Evolutionary conservation across 1,284 basidiomycete genomes (phyloP).

Genomic region (Ustilago cynodontis): DNA sequence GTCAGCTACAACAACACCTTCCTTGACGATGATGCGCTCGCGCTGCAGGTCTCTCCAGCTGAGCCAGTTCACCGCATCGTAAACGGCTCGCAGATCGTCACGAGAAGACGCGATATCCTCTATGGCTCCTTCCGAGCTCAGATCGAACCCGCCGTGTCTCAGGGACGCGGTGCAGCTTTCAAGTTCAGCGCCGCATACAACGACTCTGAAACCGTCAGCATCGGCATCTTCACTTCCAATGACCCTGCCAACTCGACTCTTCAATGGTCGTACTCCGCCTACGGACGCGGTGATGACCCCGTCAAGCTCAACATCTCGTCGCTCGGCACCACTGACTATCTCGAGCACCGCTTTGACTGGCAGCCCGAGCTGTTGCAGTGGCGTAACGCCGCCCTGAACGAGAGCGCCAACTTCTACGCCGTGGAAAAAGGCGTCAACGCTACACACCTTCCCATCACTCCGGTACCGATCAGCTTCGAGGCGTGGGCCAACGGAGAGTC

Average conservation of each 20-base stretch:
- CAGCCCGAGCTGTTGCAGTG: conserved; percentile 48
- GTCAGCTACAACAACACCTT: conserved; percentile 59
- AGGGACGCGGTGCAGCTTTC: conserved; percentile 48
- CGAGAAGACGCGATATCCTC: conserved; percentile 60
- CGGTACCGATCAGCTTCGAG: conserved; percentile 55
- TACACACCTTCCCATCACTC: conserved; percentile 43
- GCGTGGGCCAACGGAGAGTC: conserved; percentile 59
- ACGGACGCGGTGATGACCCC: conserved; percentile 37
- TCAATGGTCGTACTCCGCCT: conserved; percentile 56
- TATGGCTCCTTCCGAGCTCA: conserved; percentile 62
- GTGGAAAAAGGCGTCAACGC: conserved; percentile 45
- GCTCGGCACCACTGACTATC: conserved; percentile 35
- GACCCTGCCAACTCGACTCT: conserved; percentile 49
- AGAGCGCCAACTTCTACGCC: conserved; percentile 43
- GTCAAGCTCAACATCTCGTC: conserved; percentile 51
- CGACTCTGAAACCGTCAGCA: conserved; percentile 44
- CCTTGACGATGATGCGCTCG: conserved; percentile 44
- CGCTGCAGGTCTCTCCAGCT: conserved; percentile 54
- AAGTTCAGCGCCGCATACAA: conserved; percentile 57
- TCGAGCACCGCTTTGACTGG: conserved; percentile 65
- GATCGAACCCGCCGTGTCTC: conserved; percentile 45
- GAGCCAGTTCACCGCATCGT: conserved; percentile 47
- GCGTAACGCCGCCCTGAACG: conserved; percentile 50
- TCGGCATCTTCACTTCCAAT: conserved; percentile 51
- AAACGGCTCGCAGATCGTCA: conserved; percentile 57